These are phyloP conservation scores for Calendula officinalis DNA, from an alignment of 129 eudicot species.

Conservation along the genomic window DNA sequence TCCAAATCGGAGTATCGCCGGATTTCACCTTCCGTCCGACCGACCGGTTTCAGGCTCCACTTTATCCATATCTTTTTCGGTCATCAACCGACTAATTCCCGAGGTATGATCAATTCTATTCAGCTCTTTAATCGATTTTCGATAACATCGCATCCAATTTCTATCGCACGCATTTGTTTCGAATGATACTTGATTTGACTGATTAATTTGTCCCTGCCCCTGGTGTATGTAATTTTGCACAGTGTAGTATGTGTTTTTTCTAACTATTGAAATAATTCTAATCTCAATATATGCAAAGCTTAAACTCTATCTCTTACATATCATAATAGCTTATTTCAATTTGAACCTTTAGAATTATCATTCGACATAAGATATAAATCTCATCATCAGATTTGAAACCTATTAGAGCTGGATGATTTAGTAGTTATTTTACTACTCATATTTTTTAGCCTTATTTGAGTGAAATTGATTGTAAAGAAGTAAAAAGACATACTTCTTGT, in stretches of 20 bases:
- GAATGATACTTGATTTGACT: background rate
- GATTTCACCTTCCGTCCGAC: slow-evolving; percentile 11
- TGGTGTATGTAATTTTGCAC: background rate
- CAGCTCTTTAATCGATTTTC: slow-evolving; percentile 16
- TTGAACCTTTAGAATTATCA: background rate
- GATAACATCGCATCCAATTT: background rate
- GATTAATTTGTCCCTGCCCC: background rate
- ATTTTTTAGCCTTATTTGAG: background rate
- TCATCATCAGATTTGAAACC: background rate
- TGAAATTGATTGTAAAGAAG: slow-evolving; percentile 13
- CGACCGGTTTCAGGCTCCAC: slow-evolving; percentile 7
- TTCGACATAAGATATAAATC: background rate
- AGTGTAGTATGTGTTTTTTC: background rate
- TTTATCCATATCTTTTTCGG: background rate
- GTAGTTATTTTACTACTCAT: background rate
- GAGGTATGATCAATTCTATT: slow-evolving; percentile 6
- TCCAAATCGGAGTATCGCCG: slow-evolving; percentile 15
- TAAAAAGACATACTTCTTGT: slow-evolving; percentile 5
- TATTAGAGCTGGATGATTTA: slow-evolving; percentile 9
- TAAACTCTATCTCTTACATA: slow-evolving; percentile 9
- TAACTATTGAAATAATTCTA: background rate
- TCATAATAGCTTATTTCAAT: slow-evolving; percentile 2
- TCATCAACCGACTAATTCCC: slow-evolving; percentile 3
- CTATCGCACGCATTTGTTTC: slow-evolving; percentile 6
- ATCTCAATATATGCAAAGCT: background rate